Evolutionary conservation across 2,329 filamentous ascomycete species (phyloP).

Genomic region (Hymenotorrendiella dingleyae): DNA sequence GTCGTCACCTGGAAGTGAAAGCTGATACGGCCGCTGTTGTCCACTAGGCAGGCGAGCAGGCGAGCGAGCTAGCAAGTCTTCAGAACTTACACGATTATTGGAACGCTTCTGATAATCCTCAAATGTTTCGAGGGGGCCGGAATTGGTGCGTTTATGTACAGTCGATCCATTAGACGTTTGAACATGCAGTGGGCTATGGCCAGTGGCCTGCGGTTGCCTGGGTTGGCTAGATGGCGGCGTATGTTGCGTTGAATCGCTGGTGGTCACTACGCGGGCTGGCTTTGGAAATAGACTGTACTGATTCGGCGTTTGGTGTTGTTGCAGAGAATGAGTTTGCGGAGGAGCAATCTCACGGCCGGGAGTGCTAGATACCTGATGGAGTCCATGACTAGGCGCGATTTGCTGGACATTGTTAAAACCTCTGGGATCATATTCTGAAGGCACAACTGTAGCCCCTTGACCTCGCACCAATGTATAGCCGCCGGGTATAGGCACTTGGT

Average conservation of each 20-base stretch:
- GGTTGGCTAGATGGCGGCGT: too few relatives aligned
- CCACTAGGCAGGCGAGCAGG: slow-evolving; percentile 22
- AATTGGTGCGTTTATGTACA: too few relatives aligned
- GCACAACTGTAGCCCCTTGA: slow-evolving; percentile 21
- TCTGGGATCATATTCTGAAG: slow-evolving; percentile 25
- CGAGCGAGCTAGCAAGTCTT: slow-evolving; percentile 28
- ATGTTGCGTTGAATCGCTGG: too few relatives aligned
- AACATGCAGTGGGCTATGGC: not conserved
- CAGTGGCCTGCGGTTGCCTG: not conserved
- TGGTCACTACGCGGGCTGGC: too few relatives aligned
- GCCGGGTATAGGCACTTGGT: slow-evolving; percentile 29
- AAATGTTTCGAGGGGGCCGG: slow-evolving; percentile 5
- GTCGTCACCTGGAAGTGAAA: slow-evolving; percentile 22
- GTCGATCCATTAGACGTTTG: too few relatives aligned
- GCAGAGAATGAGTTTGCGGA: too few relatives aligned
- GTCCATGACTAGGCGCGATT: slow-evolving; percentile 4
- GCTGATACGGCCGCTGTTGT: slow-evolving; percentile 29
- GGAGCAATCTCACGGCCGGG: too few relatives aligned
- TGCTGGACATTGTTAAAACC: slow-evolving; percentile 16
- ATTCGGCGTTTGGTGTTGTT: too few relatives aligned
- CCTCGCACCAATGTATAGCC: slow-evolving; percentile 27
- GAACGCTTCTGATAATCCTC: slow-evolving; percentile 6
- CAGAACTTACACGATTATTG: slow-evolving; percentile 15
- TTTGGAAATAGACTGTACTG: too few relatives aligned
- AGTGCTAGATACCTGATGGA: slow-evolving; percentile 1